Base-by-base conservation (phyloP, 1,284 basidiomycete genomes). In the Coniferiporia sulphurascens region DNA sequence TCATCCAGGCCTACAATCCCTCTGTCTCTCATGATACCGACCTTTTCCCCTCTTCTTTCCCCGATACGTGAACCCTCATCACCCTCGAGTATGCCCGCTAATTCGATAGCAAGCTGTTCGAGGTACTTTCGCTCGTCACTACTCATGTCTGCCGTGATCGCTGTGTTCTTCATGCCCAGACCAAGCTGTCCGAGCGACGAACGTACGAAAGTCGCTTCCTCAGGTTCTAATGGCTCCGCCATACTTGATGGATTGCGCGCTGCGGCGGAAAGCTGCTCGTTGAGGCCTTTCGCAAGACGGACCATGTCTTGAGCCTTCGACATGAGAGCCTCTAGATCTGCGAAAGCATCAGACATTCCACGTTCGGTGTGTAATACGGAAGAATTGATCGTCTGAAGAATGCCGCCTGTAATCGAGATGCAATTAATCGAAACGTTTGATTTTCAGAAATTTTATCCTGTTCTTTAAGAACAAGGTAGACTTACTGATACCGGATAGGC, bases 231-330 rank as follows among this genome's bases (percentile, higher is more conserved):
- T 64, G 70, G 41, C 69, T 66, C 15, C 72, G 68, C 49, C 67
- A 68, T 35, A 60, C 61, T 34, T 4, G 32, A 35, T 3, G 61
- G 27, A 41, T 32, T 59, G 15, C 49, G 48, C 7, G 61, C 51
- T 7, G 55, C 49, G 12, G 61, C 48, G 7, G 86, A 87, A 9
- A 98, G 79, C 63, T 87, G 91, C 62, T 91, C 84, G 70, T 93
- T 95, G 64, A 98, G 83, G 52, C 93, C 87, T 62, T 88, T 88
- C 1, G 96, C 95, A 32, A 98, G 81, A 45, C 84, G 83, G 56
- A 93, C 95, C 89, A 99, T 98, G 65, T 95, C 91, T 65, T 87
- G 89, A 0, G 95, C 95, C 70, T 95, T 92, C 54, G 89, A 78
- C 90, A 93, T 95, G 46, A 99, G 78, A 0, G 91, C 89, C 69